Conservation (phyloP, 495 filamentous ascomycete genomes). For the Saxophila tyrrhenica region DNA sequence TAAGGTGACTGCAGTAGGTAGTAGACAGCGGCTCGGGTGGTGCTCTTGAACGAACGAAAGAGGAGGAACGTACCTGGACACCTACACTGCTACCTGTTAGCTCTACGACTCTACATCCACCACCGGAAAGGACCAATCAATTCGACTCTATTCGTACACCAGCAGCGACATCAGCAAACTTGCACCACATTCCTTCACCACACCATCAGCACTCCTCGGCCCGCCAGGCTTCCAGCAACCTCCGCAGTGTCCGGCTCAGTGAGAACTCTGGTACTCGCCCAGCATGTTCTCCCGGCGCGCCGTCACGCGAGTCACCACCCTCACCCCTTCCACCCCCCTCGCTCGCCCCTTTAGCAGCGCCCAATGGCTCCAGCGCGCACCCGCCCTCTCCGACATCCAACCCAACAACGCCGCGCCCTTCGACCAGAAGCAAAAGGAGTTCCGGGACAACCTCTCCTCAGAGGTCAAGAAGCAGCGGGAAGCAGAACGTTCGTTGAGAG, state of each 20-base stretch:
- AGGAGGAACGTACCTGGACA: background rate
- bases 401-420: constrained; percentile 59
- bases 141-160: background rate
- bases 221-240: background rate
- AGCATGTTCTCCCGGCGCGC: constrained; percentile 13
- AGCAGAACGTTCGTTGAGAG: constrained; percentile 57
- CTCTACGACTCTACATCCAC: background rate
- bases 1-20: too few species aligned
- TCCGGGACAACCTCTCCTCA: constrained; percentile 70
- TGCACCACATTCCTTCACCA: background rate
- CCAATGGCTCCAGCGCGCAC: constrained; percentile 36
- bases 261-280: background rate
- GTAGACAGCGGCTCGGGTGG: too few species aligned
- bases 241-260: background rate
- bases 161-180: background rate
- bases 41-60: background rate
- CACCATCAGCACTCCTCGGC: too few species aligned
- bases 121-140: too few species aligned
- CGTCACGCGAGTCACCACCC: background rate
- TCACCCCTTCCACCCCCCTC: background rate
- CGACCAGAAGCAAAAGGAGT: constrained; percentile 69
- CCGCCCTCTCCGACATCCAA: constrained; percentile 77
- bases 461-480: constrained; percentile 55
- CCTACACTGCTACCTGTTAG: background rate
- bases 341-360: constrained; percentile 14